Base-by-base conservation (phyloP, 768 basidiomycete species). In the Hygrocybe punicea region DNA sequence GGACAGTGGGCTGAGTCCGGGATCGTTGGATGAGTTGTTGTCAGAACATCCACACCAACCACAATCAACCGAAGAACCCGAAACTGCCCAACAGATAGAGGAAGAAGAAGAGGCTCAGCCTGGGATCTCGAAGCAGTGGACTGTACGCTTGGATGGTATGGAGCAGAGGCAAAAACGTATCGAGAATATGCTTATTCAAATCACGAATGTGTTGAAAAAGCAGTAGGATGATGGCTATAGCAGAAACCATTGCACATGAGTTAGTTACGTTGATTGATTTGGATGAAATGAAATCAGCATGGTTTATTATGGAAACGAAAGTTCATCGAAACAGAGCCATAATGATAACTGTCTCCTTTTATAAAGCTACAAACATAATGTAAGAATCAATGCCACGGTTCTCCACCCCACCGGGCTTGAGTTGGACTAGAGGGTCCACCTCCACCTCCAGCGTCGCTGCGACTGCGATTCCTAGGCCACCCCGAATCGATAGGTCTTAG, bases 401-500 rank as follows among this genome's bases (percentile, higher is more conserved):
- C 44, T 17, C 48, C n/a, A n/a, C n/a, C 34, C 60, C 60, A 63
- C 39, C 64, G 57, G 11, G 57, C 51, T 23, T 62, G 65, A n/a
- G 61, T 55, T 6, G 67, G 67, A 50, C 71, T 66, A 17, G 63
- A 62, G 9, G 59, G 34, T 48, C 54, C 53, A 9, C 37, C 51
- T 11, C 58, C 64, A 40, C 51, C 52, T 48, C 66, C 67, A 24
- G 71, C 68, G 54, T 67, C 69, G 59, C 71, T 71, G n/a, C 72
- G 69, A 56, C 71, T 71, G 44, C 82, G 76, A 45, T 42, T 40
- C 55, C 60, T 58, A 14, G 80, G 79, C 84, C 84, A 86, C 1
- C 83, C 83, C 33, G 81, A 76, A 62, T 87, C 86, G 16, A 79
- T 71, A 35, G 81, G 71, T 40, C 73, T 74, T 29, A 67, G 62